These are phyloP conservation scores for Cryptococcus jaspeensis DNA, from an alignment of 1,284 basidiomycete genomes.

Conservation along the genomic window DNA sequence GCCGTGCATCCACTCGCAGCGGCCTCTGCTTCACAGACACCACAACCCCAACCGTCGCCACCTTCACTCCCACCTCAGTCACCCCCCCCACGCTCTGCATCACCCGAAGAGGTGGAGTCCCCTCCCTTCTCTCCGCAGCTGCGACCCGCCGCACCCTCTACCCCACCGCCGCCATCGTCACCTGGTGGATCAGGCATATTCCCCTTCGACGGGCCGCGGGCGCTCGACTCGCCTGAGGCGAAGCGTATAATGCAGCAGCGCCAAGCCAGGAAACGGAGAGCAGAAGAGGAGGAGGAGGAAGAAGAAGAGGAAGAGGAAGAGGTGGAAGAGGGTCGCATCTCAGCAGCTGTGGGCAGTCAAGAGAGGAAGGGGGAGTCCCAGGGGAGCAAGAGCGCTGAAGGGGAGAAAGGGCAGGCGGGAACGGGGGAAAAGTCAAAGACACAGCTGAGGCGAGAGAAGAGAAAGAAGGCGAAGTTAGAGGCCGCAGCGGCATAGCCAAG, in stretches of 20 bases:
- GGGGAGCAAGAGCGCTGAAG: background rate
- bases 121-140: background rate
- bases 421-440: conserved; percentile 18
- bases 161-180: conserved; percentile 10
- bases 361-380: no score
- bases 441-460: conserved; percentile 22
- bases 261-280: conserved; percentile 1
- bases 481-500: no score
- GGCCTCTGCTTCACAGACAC: background rate
- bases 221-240: conserved; percentile 15
- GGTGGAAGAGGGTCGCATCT: background rate
- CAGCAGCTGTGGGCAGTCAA: no score
- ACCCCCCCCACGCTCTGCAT: background rate
- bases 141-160: background rate
- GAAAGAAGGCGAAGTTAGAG: conserved; percentile 6
- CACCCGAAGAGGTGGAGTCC: background rate
- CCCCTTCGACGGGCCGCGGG: conserved; percentile 24
- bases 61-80: background rate
- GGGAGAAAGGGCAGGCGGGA: background rate
- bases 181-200: conserved; percentile 24
- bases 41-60: background rate
- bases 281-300: conserved; percentile 1
- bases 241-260: conserved; percentile 1
- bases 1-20: background rate
- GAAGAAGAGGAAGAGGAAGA: conserved; percentile 1